Evolutionary conservation across 2,329 filamentous ascomycete genomes (phyloP).

Genomic region (Metarhizium anisopliae): DNA sequence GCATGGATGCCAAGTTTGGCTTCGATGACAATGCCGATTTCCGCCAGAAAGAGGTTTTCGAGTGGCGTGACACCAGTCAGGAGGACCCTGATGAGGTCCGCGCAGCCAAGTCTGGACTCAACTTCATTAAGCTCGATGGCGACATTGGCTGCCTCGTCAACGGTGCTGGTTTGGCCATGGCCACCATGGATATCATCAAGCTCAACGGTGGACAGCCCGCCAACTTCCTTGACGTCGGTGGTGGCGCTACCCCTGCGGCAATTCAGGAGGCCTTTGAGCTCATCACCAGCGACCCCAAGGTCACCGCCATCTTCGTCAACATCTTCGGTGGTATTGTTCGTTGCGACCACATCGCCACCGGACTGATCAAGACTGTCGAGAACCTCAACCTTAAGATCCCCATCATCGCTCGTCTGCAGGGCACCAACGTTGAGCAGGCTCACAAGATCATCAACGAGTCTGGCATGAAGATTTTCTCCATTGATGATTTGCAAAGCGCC

Average conservation of each 20-base stretch:
- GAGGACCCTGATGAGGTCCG: constrained; percentile 97
- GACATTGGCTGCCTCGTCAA: constrained; percentile 99
- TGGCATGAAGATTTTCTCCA: constrained; percentile 98
- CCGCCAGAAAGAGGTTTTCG: constrained; percentile 93
- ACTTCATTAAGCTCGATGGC: constrained; percentile 99
- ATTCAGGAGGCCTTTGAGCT: constrained; percentile 98
- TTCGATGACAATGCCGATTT: constrained; percentile 99
- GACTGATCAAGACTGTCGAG: constrained; percentile 90
- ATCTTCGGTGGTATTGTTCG: constrained; percentile 99
- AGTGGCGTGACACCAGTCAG: constrained; percentile 87
- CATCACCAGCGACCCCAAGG: constrained; percentile 97
- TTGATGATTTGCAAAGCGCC: constrained; percentile 93
- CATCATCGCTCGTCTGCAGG: constrained; percentile 94
- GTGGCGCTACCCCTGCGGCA: constrained; percentile 90
- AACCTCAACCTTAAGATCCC: constrained; percentile 93
- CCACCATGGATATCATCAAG: constrained; percentile 99
- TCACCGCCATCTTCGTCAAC: constrained; percentile 98
- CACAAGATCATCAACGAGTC: constrained; percentile 93
- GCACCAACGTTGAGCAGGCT: constrained; percentile 94
- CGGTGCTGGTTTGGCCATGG: constrained; percentile 98
- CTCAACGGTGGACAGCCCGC: constrained; percentile 91
- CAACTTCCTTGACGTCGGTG: constrained; percentile 98
- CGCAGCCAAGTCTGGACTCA: constrained; percentile 86
- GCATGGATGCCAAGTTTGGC: constrained; percentile 98
- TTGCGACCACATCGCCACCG: constrained; percentile 94